phyloP scores from a whole-genome alignment of 192 early-diverging fungal species.

The Coemansia javaensis region DNA sequence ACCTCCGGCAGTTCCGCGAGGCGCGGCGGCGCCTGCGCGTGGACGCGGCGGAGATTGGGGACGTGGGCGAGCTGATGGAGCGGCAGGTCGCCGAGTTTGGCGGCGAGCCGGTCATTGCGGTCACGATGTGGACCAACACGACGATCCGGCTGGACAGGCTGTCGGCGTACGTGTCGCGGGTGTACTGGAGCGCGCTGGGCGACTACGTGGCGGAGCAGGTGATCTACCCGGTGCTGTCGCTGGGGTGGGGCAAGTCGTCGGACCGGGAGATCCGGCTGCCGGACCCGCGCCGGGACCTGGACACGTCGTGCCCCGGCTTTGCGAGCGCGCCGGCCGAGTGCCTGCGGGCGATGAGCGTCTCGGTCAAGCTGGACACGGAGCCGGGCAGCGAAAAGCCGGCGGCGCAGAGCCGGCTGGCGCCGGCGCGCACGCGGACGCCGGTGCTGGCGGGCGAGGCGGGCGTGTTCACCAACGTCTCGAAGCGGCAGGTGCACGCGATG shows the following conservation, averaged over 20 bases:
- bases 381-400: constrained; percentile 2
- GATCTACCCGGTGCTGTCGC: constrained; percentile 36
- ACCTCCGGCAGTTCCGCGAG: constrained; percentile 39
- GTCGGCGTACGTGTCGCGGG: constrained; percentile 34
- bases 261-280: constrained; percentile 26
- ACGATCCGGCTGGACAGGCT: constrained; percentile 38
- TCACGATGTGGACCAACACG: constrained; percentile 43
- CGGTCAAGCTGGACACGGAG: constrained; percentile 20
- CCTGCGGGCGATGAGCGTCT: constrained; percentile 6
- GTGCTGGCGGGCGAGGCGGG: constrained; percentile 21
- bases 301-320: constrained; percentile 10
- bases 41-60: constrained; percentile 13
- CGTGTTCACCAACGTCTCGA: constrained; percentile 42
- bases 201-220: constrained; percentile 49
- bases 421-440: constrained; percentile 21
- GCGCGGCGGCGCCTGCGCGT: constrained; percentile 30
- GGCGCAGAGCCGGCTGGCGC: constrained; percentile 13
- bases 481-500: constrained; percentile 46
- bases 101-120: constrained; percentile 34
- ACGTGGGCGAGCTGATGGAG: constrained; percentile 25
- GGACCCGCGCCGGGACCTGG: constrained; percentile 28
- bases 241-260: constrained; percentile 28
- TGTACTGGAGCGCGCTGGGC: constrained; percentile 48
- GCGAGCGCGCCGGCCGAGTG: not conserved
- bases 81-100: constrained; percentile 37